Evolutionary conservation across 805 yeast genomes (phyloP), one percentile per base, ranked within the genome.

Genomic region (Myxozyma melibiosi): DNA sequence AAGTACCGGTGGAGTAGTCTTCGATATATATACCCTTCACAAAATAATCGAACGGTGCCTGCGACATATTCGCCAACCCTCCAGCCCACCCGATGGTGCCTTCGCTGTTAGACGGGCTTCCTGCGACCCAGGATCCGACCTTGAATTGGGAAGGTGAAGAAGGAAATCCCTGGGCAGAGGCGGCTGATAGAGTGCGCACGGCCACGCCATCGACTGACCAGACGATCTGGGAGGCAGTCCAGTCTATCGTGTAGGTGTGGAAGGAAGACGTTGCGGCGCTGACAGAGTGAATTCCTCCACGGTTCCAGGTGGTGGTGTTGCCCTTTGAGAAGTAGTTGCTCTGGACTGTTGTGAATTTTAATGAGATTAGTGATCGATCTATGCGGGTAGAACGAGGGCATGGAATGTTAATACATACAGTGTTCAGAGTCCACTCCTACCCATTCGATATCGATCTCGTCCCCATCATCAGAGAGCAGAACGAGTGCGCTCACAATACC

Each of bases 401-500:
- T n/a, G n/a, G n/a, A 34, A 34, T 14, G 7, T 14, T 3, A 8
- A n/a, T 11, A 25, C 53, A 14, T 95, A 65, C 86, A 82, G 68
- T 89, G 85, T 35, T 81, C 76, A 18, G 77, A 75, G 68, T 90
- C 96, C 42, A 87, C 84, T 16, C 97, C 97, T 42, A 87, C 76
- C 84, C 94, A 86, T 71, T 91, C 97, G 46, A 87, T 67, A 73
- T 91, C 97, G 45, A 91, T 83, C 73, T 91, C 97, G 72, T 91
- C 97, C 61, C 85, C 75, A 66, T 86, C 96, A 69, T 91, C 97
- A 65, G 81, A 76, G 68, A 89, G 95, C 55, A 90, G 77, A 63
- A 85, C 88, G 64, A 90, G 82, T 1, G 94, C 84, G 0, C 96
- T 86, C 9, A 90, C 82, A 39, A 90, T 78, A 59, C 97, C 97